phyloP scores from a whole-genome alignment of 2,329 filamentous ascomycete species.

The Epicoccum sorghinum region DNA sequence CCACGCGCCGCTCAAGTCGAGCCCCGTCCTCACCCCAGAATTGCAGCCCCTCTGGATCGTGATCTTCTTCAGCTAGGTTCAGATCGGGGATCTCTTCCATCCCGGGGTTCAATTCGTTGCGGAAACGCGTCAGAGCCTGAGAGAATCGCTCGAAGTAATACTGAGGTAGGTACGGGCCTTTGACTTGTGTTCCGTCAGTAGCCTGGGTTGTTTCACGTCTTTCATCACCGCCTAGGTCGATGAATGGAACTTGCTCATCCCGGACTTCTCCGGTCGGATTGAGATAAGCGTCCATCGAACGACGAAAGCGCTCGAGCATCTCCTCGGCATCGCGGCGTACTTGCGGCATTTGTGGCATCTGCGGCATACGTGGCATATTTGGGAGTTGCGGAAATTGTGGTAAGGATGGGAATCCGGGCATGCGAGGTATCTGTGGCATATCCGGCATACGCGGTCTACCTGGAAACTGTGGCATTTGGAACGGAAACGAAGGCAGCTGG shows the following conservation, averaged over 20 bases:
- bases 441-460: conserved; percentile 38
- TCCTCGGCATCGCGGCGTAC: conserved; percentile 43
- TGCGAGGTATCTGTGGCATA: conserved; percentile 37
- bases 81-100: conserved; percentile 42
- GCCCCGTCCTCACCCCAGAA: conserved; percentile 44
- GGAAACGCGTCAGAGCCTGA: conserved; percentile 52
- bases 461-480: conserved; percentile 46
- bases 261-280: conserved; percentile 47
- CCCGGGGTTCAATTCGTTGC: conserved; percentile 50
- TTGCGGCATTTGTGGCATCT: conserved; percentile 32
- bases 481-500: conserved; percentile 44
- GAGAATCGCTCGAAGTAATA: conserved; percentile 55
- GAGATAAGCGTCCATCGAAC: conserved; percentile 53
- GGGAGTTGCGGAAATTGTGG: conserved; percentile 42
- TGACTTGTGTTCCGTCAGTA: conserved; percentile 44
- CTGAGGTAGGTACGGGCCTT: conserved; percentile 50
- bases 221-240: conserved; percentile 46
- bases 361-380: conserved; percentile 30
- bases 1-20: conserved; percentile 28
- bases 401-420: conserved; percentile 40
- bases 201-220: conserved; percentile 40
- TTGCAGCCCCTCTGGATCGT: conserved; percentile 38
- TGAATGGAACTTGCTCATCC: conserved; percentile 42
- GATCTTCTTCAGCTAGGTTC: conserved; percentile 36
- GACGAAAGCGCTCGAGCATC: conserved; percentile 44